Evolutionary conservation across 495 filamentous ascomycete species (phyloP).

Genomic region (Trichoderma erinaceum): DNA sequence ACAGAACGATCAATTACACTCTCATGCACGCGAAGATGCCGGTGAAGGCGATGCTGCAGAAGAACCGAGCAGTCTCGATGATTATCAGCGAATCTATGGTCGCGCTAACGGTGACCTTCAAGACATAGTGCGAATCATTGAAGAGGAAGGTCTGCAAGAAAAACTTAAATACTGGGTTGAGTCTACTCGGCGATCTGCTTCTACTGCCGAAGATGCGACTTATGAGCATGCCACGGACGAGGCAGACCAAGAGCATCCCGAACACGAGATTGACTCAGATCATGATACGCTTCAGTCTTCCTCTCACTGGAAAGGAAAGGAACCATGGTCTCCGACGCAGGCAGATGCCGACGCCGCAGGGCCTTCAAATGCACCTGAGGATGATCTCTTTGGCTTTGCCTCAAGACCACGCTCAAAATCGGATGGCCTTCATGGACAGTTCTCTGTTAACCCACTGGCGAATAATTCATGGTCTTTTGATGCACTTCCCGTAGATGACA

Average conservation of each 20-base stretch:
- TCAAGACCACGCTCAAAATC: conserved; percentile 36
- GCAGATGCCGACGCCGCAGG: background rate
- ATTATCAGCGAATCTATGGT: conserved; percentile 46
- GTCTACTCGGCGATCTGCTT: conserved; percentile 22
- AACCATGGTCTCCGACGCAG: background rate
- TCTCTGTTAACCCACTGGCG: conserved; percentile 35
- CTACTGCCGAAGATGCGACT: background rate
- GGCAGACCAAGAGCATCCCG: conserved; percentile 1
- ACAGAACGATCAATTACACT: background rate
- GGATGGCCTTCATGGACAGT: conserved; percentile 37
- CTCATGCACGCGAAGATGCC: background rate
- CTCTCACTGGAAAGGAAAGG: background rate
- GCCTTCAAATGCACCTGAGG: background rate
- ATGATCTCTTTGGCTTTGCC: background rate
- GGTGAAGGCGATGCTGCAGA: background rate
- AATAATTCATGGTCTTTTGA: conserved; percentile 48
- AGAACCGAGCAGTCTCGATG: conserved; percentile 26
- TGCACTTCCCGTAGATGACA: conserved; percentile 22
- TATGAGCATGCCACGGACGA: background rate
- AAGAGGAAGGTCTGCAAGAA: conserved; percentile 52
- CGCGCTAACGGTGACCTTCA: conserved; percentile 53
- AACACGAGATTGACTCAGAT: background rate
- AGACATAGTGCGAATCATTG: conserved; percentile 55
- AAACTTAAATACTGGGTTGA: conserved; percentile 48
- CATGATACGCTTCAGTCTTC: background rate